Percentiles rank a stretch among this genome's conserved stretches.
phyloP scores from a whole-genome alignment of 768 basidiomycete genomes.

The Candolleomyces eurysporus region DNA sequence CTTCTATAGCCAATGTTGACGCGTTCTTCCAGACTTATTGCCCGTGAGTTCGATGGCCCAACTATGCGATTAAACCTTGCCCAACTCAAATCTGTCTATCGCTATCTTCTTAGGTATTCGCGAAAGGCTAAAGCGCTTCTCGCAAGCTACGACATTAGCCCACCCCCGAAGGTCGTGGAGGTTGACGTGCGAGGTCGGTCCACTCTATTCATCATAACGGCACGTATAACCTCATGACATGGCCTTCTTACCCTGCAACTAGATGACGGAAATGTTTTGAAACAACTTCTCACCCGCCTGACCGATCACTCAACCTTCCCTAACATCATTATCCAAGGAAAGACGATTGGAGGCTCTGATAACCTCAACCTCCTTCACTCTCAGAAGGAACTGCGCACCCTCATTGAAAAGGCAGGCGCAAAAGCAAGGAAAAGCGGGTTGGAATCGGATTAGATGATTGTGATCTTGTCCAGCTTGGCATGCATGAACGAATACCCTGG shows the following conservation, averaged over 20 bases:
- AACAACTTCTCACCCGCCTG: slow-evolving; percentile 61
- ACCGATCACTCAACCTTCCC: slow-evolving; percentile 73
- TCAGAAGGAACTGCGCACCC: slow-evolving; percentile 37
- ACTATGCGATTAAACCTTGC: not conserved
- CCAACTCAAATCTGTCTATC: not conserved
- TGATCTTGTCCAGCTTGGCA: not conserved
- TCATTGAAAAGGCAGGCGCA: slow-evolving; percentile 51
- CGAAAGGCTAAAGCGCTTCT: slow-evolving; percentile 62
- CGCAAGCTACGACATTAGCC: slow-evolving; percentile 54
- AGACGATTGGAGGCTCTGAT: slow-evolving; percentile 66
- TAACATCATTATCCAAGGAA: slow-evolving; percentile 65
- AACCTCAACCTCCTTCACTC: slow-evolving; percentile 52
- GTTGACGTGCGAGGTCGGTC: slow-evolving; percentile 67
- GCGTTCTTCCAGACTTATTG: slow-evolving; percentile 57
- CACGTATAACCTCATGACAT: not conserved
- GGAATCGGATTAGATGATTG: not conserved
- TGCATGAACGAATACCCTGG: no score
- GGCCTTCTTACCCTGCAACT: slow-evolving; percentile 3
- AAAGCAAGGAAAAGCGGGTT: slow-evolving; percentile 19
- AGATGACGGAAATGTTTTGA: slow-evolving; percentile 66
- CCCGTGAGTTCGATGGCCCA: slow-evolving; percentile 45
- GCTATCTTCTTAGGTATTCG: slow-evolving; percentile 46
- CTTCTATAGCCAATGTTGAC: not conserved
- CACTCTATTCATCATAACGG: not conserved
- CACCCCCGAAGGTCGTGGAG: slow-evolving; percentile 68